phyloP scores from a whole-genome alignment of 768 basidiomycete species.

The Multifurca ochricompacta region DNA sequence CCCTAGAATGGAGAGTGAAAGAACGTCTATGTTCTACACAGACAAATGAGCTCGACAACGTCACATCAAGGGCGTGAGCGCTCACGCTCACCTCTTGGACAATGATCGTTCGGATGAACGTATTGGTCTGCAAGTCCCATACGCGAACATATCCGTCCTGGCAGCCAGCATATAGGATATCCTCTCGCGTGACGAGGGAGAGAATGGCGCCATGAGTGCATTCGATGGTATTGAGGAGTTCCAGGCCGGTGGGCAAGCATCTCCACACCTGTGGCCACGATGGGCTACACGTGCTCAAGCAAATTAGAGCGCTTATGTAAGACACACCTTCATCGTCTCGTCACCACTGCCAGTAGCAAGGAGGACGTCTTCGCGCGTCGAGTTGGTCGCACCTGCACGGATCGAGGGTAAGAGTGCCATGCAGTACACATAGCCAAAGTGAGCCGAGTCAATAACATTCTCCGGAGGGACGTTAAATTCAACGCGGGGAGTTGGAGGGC shows the following conservation, averaged over 20 bases:
- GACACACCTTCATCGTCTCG: slow-evolving; percentile 71
- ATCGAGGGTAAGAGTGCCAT: slow-evolving; percentile 46
- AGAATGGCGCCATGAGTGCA: slow-evolving; percentile 76
- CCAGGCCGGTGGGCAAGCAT: slow-evolving; percentile 39
- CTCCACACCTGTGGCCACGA: slow-evolving; percentile 51
- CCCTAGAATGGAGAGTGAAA: slow-evolving; percentile 68
- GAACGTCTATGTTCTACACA: slow-evolving; percentile 63
- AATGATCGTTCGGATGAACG: slow-evolving; percentile 78
- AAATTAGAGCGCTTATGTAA: too few species aligned
- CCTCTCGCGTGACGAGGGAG: slow-evolving; percentile 64
- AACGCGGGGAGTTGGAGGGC: slow-evolving; percentile 27
- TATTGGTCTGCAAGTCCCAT: slow-evolving; percentile 84
- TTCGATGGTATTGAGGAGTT: slow-evolving; percentile 55
- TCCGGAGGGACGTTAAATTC: slow-evolving; percentile 50
- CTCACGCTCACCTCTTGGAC: slow-evolving; percentile 71
- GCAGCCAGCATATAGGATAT: slow-evolving; percentile 85
- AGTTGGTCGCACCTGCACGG: slow-evolving; percentile 32
- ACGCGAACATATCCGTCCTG: slow-evolving; percentile 92
- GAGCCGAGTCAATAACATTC: slow-evolving; percentile 81
- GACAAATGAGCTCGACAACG: background rate
- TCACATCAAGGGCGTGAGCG: background rate
- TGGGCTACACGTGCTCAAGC: background rate
- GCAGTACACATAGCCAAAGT: slow-evolving; percentile 92
- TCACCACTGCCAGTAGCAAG: slow-evolving; percentile 88
- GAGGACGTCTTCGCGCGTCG: slow-evolving; percentile 29